Percentiles rank a stretch among this genome's conserved stretches.
Conservation (phyloP, 805 yeast species). For the Clavispora phyllophila region DNA sequence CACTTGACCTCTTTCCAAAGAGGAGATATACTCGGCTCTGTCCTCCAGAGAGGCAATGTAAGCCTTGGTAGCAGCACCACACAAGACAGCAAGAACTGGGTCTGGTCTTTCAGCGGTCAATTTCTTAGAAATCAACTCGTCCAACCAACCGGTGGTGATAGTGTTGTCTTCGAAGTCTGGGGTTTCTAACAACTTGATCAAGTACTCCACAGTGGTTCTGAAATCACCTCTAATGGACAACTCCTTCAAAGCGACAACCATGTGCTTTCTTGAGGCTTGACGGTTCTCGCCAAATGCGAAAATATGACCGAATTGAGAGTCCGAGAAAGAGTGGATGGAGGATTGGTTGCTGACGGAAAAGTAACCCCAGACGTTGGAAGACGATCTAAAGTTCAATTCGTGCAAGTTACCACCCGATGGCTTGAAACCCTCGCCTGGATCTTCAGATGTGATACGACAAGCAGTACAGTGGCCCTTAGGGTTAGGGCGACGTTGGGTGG, state of each 20-base stretch:
- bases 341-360: constrained; percentile 96
- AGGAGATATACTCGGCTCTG: constrained; percentile 59
- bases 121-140: constrained; percentile 87
- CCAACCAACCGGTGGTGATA: constrained; percentile 98
- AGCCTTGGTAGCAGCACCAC: constrained; percentile 98
- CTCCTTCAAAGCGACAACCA: constrained; percentile 98
- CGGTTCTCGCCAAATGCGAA: constrained; percentile 99
- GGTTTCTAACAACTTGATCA: constrained; percentile 91
- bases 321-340: constrained; percentile 95
- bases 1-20: constrained; percentile 95
- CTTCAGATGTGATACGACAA: constrained; percentile 98
- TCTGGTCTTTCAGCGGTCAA: constrained; percentile 98
- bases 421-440: constrained; percentile 98
- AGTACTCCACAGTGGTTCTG: constrained; percentile 95
- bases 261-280: constrained; percentile 95
- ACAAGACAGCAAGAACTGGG: constrained; percentile 79
- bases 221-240: constrained; percentile 97
- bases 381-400: constrained; percentile 93
- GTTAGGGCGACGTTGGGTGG: constrained; percentile 83
- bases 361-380: constrained; percentile 99
- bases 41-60: constrained; percentile 71
- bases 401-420: constrained; percentile 97
- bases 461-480: constrained; percentile 99
- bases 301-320: constrained; percentile 98
- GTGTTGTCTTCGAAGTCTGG: constrained; percentile 95